These are phyloP conservation scores for Pseudocohnilembus persalinus DNA, from an alignment of 169 alveolate genomes.

Conservation along the genomic window DNA sequence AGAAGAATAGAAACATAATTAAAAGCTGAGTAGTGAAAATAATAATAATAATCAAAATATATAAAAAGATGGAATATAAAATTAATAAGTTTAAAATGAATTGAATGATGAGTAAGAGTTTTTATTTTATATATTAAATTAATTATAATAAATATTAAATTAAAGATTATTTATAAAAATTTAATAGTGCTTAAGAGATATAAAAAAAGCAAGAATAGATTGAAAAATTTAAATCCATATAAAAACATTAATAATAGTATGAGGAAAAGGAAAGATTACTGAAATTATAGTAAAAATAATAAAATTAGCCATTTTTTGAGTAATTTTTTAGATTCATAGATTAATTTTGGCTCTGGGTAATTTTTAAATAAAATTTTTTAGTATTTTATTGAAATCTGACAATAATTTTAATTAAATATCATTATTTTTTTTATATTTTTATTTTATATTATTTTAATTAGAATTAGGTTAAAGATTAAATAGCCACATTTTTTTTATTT, in stretches of 20 bases:
- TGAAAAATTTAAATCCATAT: background rate
- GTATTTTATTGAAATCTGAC: background rate
- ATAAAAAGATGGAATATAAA: background rate
- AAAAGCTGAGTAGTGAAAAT: too few species aligned
- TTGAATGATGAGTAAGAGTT: background rate
- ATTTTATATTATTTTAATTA: too few species aligned
- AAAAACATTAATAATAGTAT: background rate
- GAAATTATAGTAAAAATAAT: background rate
- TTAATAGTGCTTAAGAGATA: background rate
- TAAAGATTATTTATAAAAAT: too few species aligned
- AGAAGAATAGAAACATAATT: too few species aligned
- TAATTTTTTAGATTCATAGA: background rate
- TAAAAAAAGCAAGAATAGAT: background rate
- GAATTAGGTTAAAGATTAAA: too few species aligned
- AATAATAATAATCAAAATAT: too few species aligned
- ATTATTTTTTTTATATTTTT: too few species aligned
- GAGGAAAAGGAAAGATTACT: background rate
- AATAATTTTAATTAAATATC: too few species aligned
- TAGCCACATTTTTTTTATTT: too few species aligned
- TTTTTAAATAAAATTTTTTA: too few species aligned
- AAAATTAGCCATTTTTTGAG: background rate
- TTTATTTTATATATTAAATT: too few species aligned
- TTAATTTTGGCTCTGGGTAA: background rate
- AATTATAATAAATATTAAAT: too few species aligned
- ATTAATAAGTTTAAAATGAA: background rate